Evolutionary conservation across 129 eudicot species (phyloP).

Genomic region (Saposhnikovia divaricata): DNA sequence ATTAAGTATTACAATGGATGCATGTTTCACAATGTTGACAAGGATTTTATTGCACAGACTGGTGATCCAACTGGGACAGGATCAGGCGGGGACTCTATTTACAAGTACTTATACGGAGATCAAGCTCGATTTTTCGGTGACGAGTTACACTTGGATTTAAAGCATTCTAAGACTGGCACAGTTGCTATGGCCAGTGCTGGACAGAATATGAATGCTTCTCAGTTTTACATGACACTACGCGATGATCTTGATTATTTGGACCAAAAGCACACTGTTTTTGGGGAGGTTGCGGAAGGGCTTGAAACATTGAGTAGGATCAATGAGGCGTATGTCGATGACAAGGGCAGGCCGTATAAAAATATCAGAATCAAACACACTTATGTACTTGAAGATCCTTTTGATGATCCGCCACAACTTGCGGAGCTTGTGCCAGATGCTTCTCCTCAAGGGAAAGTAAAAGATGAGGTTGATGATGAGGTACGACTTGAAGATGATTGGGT

Average conservation of each 20-base stretch:
- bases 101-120: conserved; percentile 86
- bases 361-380: conserved; percentile 92
- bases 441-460: conserved; percentile 91
- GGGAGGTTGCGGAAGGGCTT: conserved; percentile 95
- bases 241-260: conserved; percentile 94
- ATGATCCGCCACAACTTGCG: conserved; percentile 68
- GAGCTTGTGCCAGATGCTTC: conserved; percentile 86
- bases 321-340: conserved; percentile 83
- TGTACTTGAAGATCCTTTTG: conserved; percentile 84
- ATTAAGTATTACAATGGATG: conserved; percentile 89
- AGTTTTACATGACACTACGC: conserved; percentile 86
- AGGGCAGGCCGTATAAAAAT: conserved; percentile 76
- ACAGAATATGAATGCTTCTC: conserved; percentile 86
- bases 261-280: conserved; percentile 93
- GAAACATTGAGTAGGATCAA: conserved; percentile 76
- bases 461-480: conserved; percentile 93
- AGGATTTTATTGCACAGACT: conserved; percentile 87
- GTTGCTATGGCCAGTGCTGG: conserved; percentile 98
- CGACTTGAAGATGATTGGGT: conserved; percentile 98
- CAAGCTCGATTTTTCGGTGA: conserved; percentile 96
- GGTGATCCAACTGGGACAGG: conserved; percentile 86
- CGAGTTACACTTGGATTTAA: conserved; percentile 74
- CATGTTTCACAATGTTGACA: conserved; percentile 78
- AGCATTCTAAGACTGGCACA: conserved; percentile 86
- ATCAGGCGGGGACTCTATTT: conserved; percentile 75